Evolutionary conservation across 208 protist species (phyloP), one percentile per base, ranked within the genome.

Genomic region (Leishmania tarentolae): DNA sequence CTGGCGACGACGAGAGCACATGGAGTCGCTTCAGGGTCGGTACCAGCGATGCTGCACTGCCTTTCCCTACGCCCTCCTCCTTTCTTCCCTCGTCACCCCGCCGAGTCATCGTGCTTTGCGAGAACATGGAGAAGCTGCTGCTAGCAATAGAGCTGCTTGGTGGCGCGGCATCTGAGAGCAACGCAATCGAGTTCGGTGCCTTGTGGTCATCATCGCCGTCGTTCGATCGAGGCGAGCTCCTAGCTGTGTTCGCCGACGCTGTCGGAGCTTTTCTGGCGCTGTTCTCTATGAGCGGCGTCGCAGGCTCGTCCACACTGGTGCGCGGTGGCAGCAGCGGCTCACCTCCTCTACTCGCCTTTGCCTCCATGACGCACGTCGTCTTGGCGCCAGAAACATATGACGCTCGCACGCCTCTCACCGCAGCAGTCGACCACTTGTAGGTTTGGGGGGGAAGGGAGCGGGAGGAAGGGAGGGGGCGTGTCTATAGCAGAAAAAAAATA

Each of bases 61-160:
- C 52, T 37, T 28, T 35, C 31, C 11, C 35, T 17, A 21, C 52
- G 40, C 46, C 50, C 7, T 78, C 76, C 8, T 65, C 52, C 0
- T 28, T 40, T 35, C 21, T 11, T 9, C 8, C 65, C 8, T 56
- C 61, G 15, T 85, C 82, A 0, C 50, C 52, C 44, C 17, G 56
- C 1, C 79, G 59, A 19, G 65, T 24, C 4, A 42, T 70, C 35
- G 72, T 42, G n/a, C 24, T 78, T 46, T 85, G 76, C 1, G 76
- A 85, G 17, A 85, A 82, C 31, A 75, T 82, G 3, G 82, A 85
- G 70, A 85, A 66, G 35, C 77, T 81, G 77, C 82, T 85, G 82
- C 72, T 82, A 61, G 82, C 77, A 56, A 85, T 82, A 52, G 82
- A 81, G 24, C 69, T 78, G 77, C 71, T 78, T 1, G 50, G 70